A percentile compares a stretch with the other conserved stretches of the same genome.
phyloP scores from a whole-genome alignment of 495 filamentous ascomycete species.

The Xeromyces bisporus region DNA sequence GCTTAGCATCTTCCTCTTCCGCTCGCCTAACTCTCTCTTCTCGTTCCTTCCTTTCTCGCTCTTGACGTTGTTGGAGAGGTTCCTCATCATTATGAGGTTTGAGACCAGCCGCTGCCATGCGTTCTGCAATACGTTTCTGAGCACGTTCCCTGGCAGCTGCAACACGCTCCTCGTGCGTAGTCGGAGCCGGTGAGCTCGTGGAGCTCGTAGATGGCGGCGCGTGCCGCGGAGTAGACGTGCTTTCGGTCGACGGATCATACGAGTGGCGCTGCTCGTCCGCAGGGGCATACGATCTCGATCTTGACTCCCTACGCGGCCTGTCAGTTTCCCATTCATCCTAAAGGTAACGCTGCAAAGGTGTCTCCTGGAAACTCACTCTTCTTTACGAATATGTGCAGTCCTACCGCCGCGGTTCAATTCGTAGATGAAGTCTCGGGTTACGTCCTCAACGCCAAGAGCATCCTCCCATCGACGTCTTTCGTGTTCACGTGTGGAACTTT shows the following conservation, averaged over 20 bases:
- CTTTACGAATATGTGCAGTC: constrained; percentile 53
- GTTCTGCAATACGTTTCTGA: constrained; percentile 93
- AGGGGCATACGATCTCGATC: constrained; percentile 12
- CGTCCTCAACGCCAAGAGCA: constrained; percentile 87
- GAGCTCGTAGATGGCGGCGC: constrained; percentile 27
- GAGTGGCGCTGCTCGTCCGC: constrained; percentile 10
- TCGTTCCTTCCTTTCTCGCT: constrained; percentile 73
- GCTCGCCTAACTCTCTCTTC: constrained; percentile 75
- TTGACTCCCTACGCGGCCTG: constrained; percentile 5
- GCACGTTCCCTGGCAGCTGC: constrained; percentile 95
- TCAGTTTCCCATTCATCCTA: no score
- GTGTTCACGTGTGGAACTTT: constrained; percentile 57
- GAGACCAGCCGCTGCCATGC: constrained; percentile 82
- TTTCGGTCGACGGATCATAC: constrained; percentile 11
- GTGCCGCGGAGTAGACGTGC: constrained; percentile 17
- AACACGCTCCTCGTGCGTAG: constrained; percentile 81
- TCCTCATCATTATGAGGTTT: constrained; percentile 61
- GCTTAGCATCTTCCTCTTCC: constrained; percentile 86
- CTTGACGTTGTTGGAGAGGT: constrained; percentile 63
- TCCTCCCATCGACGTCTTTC: constrained; percentile 94
- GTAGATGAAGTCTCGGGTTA: constrained; percentile 93
- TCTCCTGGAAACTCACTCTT: constrained; percentile 38
- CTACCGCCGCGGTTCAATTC: constrained; percentile 77
- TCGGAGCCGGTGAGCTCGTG: constrained; percentile 56
- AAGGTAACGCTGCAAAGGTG: neutral